A percentile compares a stretch with the other conserved stretches of the same genome.
Conservation (phyloP, 225 moss, liverwort and hornwort species). For the Pseudoscleropodium purum region DNA sequence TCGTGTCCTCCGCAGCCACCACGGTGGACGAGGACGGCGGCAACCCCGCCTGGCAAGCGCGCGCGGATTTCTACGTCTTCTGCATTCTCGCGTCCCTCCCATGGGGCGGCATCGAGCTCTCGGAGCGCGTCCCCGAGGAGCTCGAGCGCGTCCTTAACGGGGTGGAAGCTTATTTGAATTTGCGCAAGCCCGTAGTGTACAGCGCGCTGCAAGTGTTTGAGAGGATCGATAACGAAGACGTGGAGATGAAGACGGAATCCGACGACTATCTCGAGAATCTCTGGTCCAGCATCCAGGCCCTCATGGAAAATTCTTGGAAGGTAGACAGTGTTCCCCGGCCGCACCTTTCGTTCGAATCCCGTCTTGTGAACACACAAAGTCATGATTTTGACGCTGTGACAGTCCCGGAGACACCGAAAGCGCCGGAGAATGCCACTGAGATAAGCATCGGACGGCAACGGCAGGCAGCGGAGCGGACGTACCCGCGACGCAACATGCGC, state of each 20-base stretch:
- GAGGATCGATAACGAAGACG: conserved; percentile 3
- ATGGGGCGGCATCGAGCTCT: conserved; percentile 93
- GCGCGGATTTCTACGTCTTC: conserved; percentile 91
- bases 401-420: conserved; percentile 69
- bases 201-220: conserved; percentile 62
- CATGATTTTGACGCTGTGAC: conserved; percentile 65
- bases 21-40: conserved; percentile 95
- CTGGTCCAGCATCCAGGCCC: conserved; percentile 73
- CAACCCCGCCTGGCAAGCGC: conserved; percentile 92
- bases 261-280: conserved; percentile 77
- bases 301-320: conserved; percentile 78
- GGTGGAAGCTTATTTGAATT: conserved; percentile 81
- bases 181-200: conserved; percentile 68
- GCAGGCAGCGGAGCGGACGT: conserved; percentile 64
- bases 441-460: conserved; percentile 56
- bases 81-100: conserved; percentile 89
- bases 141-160: conserved; percentile 90
- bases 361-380: conserved; percentile 60
- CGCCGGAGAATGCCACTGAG: conserved; percentile 44
- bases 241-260: conserved; percentile 39
- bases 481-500: conserved; percentile 65
- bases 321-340: conserved; percentile 91
- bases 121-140: conserved; percentile 96
- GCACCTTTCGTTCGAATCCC: conserved; percentile 80
- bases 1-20: conserved; percentile 89